Base-by-base conservation (phyloP, 2,329 filamentous ascomycete genomes). In the Colletotrichum destructivum region DNA sequence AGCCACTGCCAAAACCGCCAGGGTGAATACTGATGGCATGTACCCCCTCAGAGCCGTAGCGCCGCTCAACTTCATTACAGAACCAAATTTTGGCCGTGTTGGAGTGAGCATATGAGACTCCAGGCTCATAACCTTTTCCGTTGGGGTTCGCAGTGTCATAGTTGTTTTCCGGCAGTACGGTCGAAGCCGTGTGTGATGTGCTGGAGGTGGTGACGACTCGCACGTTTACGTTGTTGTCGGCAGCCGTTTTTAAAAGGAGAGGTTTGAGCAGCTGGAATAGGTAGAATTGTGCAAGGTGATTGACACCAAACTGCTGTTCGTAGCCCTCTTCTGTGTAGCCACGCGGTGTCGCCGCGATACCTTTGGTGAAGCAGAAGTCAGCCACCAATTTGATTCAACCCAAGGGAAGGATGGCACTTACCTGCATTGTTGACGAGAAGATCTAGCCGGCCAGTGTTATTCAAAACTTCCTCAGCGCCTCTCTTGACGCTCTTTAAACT, bases 221-320 rank as follows among this genome's bases (percentile, higher is more conserved):
- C 0, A 84, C 86, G 4, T 81, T 75, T 62, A 84, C 86, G 0
- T 76, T n/a, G n/a, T 35, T 73, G 0, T 82, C 77, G 0, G 81
- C 83, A 1, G 81, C 75, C 2, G 81, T 80, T 0, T 79, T 74
- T 0, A 88, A 76, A 4, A 89, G 76, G 0, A 82, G 75, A 0
- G 81, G 77, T 47, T 85, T 85, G 42, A 90, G 79, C 0, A 88
- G 81, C 16, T 87, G 80, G 75, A 88, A 85, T 21, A 90, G 81
- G 0, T 89, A 81, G 78, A 89, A 90, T 74, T 88, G 85, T 6
- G 79, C 82, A 1, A 90, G 78, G 74, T 90, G 84, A 75, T 89
- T 89, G 4, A 82, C 84, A 35, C 82, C 87, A 67, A 89, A 85
- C 62, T 89, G 87, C 0, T 76, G 75, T 73, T 79, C 78, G 55